Percentiles rank a stretch among this genome's conserved stretches.
These are phyloP conservation scores for Quercus parvula DNA, from an alignment of 306 rosid species.

Conservation along the genomic window DNA sequence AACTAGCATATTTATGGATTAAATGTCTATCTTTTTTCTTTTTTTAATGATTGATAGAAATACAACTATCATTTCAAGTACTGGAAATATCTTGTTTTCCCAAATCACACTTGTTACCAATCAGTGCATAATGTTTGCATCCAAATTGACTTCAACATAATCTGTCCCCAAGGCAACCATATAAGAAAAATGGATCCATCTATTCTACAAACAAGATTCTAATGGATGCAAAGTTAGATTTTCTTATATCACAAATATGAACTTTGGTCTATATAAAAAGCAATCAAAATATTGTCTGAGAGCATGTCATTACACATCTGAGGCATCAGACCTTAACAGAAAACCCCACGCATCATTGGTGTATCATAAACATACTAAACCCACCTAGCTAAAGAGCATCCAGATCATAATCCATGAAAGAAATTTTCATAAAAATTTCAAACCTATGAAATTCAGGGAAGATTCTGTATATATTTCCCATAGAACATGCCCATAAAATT, in stretches of 20 bases:
- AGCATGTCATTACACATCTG: background rate
- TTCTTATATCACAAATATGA: background rate
- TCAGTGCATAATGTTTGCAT: background rate
- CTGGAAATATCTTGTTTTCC: background rate
- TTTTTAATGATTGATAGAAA: background rate
- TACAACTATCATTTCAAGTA: background rate
- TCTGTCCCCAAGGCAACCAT: background rate
- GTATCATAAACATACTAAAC: background rate
- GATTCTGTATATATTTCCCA: background rate
- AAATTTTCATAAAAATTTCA: background rate
- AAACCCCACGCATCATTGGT: background rate
- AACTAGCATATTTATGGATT: background rate
- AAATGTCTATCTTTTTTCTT: background rate
- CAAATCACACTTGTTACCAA: background rate
- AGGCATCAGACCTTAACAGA: background rate
- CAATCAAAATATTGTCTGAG: background rate
- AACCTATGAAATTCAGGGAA: background rate
- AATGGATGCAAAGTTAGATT: background rate
- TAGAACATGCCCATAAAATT: background rate
- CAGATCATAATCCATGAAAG: background rate
- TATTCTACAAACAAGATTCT: background rate
- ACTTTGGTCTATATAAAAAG: background rate
- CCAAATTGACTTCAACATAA: background rate
- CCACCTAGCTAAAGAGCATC: background rate
- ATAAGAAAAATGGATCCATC: background rate